These are phyloP conservation scores for rapeseed (Brassica napus) DNA, from an alignment of 345 rosid species.

Conservation along the genomic window Da-Ae NC_063452.1:19088501-19089000, in stretches of 20 bases:
- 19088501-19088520: background rate
- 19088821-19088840: conserved; percentile 71
- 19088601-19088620: conserved; percentile 36
- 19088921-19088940: conserved; percentile 65
- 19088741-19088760: conserved; percentile 25
- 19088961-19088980: conserved; percentile 86
- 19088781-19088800: conserved; percentile 40
- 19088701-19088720: conserved; percentile 16
- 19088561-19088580: background rate
- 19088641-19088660: conserved; percentile 37
- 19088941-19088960: conserved; percentile 77
- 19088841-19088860: conserved; percentile 87
- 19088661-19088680: conserved; percentile 26
- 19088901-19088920: conserved; percentile 48
- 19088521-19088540: background rate
- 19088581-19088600: background rate
- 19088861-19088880: conserved; percentile 50
- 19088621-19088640: conserved; percentile 33
- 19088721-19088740: background rate
- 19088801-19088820: conserved; percentile 32
- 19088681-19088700: conserved; percentile 31
- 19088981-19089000: conserved; percentile 97
- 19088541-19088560: background rate
- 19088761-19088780: conserved; percentile 41
- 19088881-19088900: conserved; percentile 70